phyloP scores from a whole-genome alignment of 768 basidiomycete genomes.

The Suillus alpinus region DNA sequence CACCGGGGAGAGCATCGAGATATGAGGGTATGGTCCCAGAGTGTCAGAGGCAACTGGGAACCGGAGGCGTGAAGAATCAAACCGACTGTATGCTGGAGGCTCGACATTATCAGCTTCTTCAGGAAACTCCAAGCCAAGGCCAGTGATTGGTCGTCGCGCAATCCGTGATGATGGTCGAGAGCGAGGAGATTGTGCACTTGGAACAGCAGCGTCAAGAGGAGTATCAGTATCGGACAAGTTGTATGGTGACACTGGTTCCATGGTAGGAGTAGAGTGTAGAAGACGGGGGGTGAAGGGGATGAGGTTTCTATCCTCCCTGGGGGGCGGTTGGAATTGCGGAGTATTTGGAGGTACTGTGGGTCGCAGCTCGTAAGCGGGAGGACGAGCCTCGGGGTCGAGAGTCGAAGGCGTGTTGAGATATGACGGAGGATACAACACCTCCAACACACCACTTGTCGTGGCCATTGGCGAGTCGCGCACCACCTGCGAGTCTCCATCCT shows the following conservation, averaged over 20 bases:
- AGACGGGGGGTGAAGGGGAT: not conserved
- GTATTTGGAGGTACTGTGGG: not conserved
- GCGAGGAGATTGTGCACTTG: not conserved
- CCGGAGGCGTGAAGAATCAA: constrained; percentile 20
- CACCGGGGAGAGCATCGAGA: constrained; percentile 10
- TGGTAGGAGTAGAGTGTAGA: not conserved
- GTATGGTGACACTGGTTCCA: not conserved
- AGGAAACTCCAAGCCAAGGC: not conserved
- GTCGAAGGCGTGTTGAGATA: constrained; percentile 9
- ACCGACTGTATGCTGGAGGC: constrained; percentile 26
- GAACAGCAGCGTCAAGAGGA: not conserved
- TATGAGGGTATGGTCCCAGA: constrained; percentile 28
- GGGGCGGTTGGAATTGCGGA: not conserved
- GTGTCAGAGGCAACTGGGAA: constrained; percentile 17
- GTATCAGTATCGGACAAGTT: not conserved
- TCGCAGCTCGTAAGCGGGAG: constrained; percentile 17
- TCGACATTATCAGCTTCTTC: constrained; percentile 12
- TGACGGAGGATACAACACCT: constrained; percentile 27
- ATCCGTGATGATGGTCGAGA: not conserved
- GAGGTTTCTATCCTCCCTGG: not conserved
- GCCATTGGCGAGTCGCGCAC: constrained; percentile 10
- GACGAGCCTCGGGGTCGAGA: constrained; percentile 10
- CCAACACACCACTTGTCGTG: constrained; percentile 18
- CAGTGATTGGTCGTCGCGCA: not conserved
- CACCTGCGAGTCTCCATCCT: constrained; percentile 7